These are phyloP conservation scores for Mycena crocata DNA, from an alignment of 768 basidiomycete genomes.

Conservation along the genomic window DNA sequence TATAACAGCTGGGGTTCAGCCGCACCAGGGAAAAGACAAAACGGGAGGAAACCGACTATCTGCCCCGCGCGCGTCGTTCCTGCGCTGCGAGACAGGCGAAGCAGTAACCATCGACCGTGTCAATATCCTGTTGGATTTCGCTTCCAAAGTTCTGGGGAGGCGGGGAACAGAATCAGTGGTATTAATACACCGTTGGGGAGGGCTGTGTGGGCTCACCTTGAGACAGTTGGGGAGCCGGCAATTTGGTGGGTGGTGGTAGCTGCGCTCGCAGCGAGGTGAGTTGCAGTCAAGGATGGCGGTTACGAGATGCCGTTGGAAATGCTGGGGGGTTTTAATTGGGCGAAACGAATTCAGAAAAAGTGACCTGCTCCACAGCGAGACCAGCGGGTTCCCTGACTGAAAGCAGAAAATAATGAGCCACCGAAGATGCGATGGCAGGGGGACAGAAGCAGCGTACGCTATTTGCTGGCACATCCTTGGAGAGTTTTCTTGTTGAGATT, in stretches of 20 bases:
- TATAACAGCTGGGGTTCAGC: too few species aligned
- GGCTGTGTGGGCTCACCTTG: slow-evolving; percentile 46
- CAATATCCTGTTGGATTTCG: slow-evolving; percentile 60
- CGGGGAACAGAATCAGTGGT: neutral
- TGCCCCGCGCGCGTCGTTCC: slow-evolving; percentile 25
- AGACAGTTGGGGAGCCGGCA: slow-evolving; percentile 54
- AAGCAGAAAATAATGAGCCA: slow-evolving; percentile 6
- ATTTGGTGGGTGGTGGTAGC: slow-evolving; percentile 54
- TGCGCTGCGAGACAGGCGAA: slow-evolving; percentile 58
- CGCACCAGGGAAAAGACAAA: too few species aligned
- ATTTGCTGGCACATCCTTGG: slow-evolving; percentile 64
- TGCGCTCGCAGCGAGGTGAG: slow-evolving; percentile 58
- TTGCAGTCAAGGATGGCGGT: slow-evolving; percentile 66
- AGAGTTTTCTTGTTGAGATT: too few species aligned
- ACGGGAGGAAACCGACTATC: too few species aligned
- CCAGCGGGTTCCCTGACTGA: slow-evolving; percentile 67
- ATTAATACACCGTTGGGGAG: too few species aligned
- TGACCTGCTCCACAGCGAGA: slow-evolving; percentile 58
- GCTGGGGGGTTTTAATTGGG: slow-evolving; percentile 43
- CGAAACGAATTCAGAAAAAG: slow-evolving; percentile 5
- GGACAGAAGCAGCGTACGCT: slow-evolving; percentile 50
- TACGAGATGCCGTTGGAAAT: slow-evolving; percentile 64
- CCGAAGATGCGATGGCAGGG: slow-evolving; percentile 10
- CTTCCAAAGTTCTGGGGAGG: slow-evolving; percentile 59
- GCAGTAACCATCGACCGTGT: slow-evolving; percentile 62